Conservation (phyloP, 371 early-diverging fungal species). For the Entomophthora muscae region DNA sequence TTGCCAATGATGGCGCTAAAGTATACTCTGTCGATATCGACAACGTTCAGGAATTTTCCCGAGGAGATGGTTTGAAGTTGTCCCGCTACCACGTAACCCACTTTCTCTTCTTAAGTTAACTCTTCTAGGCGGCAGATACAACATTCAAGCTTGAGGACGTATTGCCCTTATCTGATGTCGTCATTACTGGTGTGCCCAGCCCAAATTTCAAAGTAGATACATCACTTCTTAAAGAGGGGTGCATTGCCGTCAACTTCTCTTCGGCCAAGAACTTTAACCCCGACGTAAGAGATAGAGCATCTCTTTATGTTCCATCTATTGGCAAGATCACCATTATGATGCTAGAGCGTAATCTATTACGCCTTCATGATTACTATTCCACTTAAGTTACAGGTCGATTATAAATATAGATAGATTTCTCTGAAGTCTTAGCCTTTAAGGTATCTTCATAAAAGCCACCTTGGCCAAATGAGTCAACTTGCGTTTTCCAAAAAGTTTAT, state of each 20-base stretch:
- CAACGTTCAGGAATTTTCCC: constrained; percentile 72
- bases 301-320: constrained; percentile 87
- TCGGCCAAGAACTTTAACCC: constrained; percentile 81
- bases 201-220: constrained; percentile 73
- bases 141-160: constrained; percentile 53
- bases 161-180: constrained; percentile 72
- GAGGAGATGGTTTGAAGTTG: constrained; percentile 59
- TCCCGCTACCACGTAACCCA: constrained; percentile 47
- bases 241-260: constrained; percentile 89
- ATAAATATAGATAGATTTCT: too few relatives aligned
- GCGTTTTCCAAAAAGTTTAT: too few relatives aligned
- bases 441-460: too few relatives aligned
- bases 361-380: constrained; percentile 46
- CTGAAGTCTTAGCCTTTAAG: too few relatives aligned
- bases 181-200: constrained; percentile 90
- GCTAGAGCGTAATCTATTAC: constrained; percentile 83
- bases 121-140: constrained; percentile 44
- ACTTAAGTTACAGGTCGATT: too few relatives aligned
- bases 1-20: constrained; percentile 94
- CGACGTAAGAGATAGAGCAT: constrained; percentile 65
- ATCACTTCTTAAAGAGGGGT: constrained; percentile 74
- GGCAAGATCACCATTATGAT: constrained; percentile 96
- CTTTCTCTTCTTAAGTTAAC: background rate
- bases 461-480: too few relatives aligned
- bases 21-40: constrained; percentile 87